A percentile compares a stretch with the other conserved stretches of the same genome.
Evolutionary conservation across 495 filamentous ascomycete species (phyloP).

Genomic region (Penicillium cinerascens): DNA sequence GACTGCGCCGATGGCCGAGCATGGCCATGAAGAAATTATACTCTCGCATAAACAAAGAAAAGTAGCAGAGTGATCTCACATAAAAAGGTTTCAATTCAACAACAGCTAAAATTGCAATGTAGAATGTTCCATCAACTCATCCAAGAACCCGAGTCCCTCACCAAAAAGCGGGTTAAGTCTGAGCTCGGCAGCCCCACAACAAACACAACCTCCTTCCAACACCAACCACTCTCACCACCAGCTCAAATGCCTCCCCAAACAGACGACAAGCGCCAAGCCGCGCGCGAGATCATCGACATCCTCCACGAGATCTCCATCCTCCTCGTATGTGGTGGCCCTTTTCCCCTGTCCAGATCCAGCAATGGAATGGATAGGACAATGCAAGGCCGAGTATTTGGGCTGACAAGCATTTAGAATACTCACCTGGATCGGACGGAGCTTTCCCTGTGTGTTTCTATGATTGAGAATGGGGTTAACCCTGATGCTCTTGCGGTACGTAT

Average conservation of each 20-base stretch:
- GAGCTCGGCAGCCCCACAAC: neutral
- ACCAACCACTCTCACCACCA: neutral
- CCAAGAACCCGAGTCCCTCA: neutral
- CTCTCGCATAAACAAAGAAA: too few species aligned
- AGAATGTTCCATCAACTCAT: neutral
- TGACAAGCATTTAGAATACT: conserved; percentile 63
- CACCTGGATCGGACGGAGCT: conserved; percentile 84
- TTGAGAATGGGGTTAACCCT: conserved; percentile 96
- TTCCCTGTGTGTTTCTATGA: conserved; percentile 90
- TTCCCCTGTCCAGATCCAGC: conserved; percentile 4
- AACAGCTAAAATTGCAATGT: too few species aligned
- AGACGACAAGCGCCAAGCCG: conserved; percentile 75
- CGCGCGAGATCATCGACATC: conserved; percentile 94
- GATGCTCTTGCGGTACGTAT: conserved; percentile 84
- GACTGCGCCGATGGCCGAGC: too few species aligned
- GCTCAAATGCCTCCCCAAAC: conserved; percentile 19
- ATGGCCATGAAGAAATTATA: too few species aligned
- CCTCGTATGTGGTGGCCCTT: conserved; percentile 54
- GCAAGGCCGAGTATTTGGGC: neutral
- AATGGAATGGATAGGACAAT: neutral
- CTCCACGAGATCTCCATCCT: conserved; percentile 90
- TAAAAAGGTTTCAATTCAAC: too few species aligned
- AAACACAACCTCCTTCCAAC: neutral
- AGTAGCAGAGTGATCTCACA: too few species aligned
- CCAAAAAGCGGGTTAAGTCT: neutral